Base-by-base conservation (phyloP, 2,329 filamentous ascomycete species). In the Fusarium secorum region DNA sequence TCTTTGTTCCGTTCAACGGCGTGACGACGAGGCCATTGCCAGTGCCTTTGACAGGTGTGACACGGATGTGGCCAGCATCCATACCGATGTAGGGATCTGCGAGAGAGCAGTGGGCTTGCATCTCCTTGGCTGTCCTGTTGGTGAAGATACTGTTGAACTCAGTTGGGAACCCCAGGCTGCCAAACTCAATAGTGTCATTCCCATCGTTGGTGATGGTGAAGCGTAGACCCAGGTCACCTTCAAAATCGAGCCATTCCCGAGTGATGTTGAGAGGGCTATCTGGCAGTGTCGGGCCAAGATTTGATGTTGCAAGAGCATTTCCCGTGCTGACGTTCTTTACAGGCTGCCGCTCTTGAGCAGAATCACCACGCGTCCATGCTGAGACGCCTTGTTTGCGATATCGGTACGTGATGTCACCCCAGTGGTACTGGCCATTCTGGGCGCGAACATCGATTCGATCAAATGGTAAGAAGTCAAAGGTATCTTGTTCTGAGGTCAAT, bases 101-200 rank as follows among this genome's bases (percentile, higher is more conserved):
- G 6, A 90, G 81, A 1, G 86, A 86, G 74, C 88, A 90, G 30
- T 82, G 80, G 0, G 79, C 76, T 57, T 85, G 83, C 11, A 85
- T 88, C 11, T 87, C 83, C 5, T 79, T 78, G 0, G 86, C 82
- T 3, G 79, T 76, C 13, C 86, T 83, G 46, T 81, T 80, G 17
- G 83, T 88, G 73, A 90, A 90, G 70, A 90, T 89, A 75, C 85
- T 90, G 78, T 90, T 90, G 79, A 89, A 88, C 74, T 88, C 86
- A 24, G 87, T 83, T 0, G 88, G 88, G 54, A 90, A 85, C 0
- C 88, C 88, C 4, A 90, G 79, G 51, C 85, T 85, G 4, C 88
- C 88, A 9, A 90, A 77, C 63, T 90, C 87, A 5, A 90, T 60
- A 0, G 78, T 64, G 0, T 74, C 67, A 0, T 72, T 69, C 1